phyloP scores from a whole-genome alignment of 2,329 filamentous ascomycete species.

The Penicillium sp. region DNA sequence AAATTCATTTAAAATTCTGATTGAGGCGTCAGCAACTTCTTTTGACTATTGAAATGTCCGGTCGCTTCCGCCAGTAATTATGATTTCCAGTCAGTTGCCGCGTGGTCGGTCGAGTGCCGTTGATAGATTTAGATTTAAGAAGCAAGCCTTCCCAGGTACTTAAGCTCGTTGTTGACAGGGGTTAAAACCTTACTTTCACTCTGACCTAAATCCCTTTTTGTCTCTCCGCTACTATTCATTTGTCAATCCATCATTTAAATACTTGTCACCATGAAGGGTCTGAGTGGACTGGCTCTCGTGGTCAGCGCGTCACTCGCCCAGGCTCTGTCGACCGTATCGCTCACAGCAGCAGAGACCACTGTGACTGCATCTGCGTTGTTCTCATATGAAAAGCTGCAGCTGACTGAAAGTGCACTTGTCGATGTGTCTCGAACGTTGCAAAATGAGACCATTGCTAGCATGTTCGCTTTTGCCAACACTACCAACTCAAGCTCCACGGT shows the following conservation, averaged over 20 bases:
- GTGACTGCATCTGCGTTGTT: neutral
- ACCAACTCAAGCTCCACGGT: neutral
- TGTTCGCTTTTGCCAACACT: neutral
- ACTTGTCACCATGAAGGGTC: slow-evolving; percentile 1
- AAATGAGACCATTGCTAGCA: neutral
- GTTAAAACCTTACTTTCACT: neutral
- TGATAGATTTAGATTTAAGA: neutral
- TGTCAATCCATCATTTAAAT: neutral
- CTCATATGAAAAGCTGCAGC: neutral
- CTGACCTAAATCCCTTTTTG: neutral
- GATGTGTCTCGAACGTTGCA: neutral
- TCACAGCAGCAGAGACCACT: neutral
- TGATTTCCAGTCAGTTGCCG: neutral
- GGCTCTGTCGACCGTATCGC: slow-evolving; percentile 4
- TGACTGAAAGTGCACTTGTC: neutral
- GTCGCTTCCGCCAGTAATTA: neutral
- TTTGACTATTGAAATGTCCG: neutral
- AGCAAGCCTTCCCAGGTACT: neutral
- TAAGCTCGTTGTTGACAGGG: neutral
- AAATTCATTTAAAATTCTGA: neutral
- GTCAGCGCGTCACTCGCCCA: slow-evolving; percentile 3
- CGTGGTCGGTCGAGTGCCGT: neutral
- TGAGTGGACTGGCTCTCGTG: neutral
- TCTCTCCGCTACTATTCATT: neutral
- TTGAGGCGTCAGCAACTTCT: neutral